phyloP scores from a whole-genome alignment of 1,284 basidiomycete genomes.

The Malassezia sympodialis region DNA sequence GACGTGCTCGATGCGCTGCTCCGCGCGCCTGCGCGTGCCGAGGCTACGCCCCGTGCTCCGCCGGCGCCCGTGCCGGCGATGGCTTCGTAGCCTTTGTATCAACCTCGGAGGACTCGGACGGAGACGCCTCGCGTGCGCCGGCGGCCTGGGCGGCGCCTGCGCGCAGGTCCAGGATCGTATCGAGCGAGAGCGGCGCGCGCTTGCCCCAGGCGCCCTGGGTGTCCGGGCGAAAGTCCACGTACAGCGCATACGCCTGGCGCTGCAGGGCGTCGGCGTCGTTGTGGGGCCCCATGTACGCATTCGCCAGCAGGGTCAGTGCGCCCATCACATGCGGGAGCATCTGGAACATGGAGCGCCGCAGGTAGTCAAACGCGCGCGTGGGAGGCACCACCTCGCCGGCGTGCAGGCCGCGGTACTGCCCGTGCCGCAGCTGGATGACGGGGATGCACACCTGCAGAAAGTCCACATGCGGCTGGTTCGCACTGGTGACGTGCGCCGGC shows the following conservation, averaged over 20 bases:
- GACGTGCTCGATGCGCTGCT: neutral
- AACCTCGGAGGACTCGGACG: neutral
- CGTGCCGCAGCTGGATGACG: conserved; percentile 61
- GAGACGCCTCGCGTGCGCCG: too few species aligned
- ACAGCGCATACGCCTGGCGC: conserved; percentile 30
- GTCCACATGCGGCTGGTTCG: conserved; percentile 81
- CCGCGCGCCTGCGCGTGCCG: too few species aligned
- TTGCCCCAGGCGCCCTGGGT: conserved; percentile 47
- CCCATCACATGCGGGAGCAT: conserved; percentile 40
- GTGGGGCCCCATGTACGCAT: conserved; percentile 29
- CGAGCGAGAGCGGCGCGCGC: conserved; percentile 30
- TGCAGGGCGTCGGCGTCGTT: conserved; percentile 26
- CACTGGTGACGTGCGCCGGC: conserved; percentile 51
- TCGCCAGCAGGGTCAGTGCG: conserved; percentile 35
- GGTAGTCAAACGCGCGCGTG: conserved; percentile 48
- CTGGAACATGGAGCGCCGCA: conserved; percentile 35
- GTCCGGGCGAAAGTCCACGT: conserved; percentile 38
- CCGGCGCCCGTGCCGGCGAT: neutral
- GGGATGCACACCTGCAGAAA: conserved; percentile 81
- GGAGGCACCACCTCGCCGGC: conserved; percentile 65
- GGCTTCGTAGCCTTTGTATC: neutral
- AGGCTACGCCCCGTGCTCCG: neutral
- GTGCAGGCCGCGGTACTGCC: conserved; percentile 70
- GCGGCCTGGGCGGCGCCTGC: neutral
- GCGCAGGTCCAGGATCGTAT: conserved; percentile 30